phyloP scores from a whole-genome alignment of 1,139 yeast species.

The Suhomyces taliae region DNA sequence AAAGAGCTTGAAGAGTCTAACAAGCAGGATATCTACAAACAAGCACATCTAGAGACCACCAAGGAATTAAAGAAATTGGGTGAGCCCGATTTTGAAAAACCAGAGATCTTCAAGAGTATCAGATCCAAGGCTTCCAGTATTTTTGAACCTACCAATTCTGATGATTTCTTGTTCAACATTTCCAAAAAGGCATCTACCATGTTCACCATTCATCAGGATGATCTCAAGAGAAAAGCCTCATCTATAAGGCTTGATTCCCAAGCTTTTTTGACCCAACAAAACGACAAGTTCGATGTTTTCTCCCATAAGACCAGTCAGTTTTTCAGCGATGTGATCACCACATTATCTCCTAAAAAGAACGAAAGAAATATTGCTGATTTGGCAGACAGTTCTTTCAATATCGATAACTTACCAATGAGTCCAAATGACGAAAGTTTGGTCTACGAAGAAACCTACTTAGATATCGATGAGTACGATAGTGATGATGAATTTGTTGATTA shows the following conservation, averaged over 20 bases:
- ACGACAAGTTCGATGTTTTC: constrained; percentile 13
- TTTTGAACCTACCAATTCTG: not conserved
- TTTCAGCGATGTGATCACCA: constrained; percentile 16
- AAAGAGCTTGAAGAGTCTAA: constrained; percentile 4
- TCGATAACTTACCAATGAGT: constrained; percentile 22
- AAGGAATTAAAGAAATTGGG: constrained; percentile 8
- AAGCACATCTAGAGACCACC: constrained; percentile 15
- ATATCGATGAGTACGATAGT: constrained; percentile 31
- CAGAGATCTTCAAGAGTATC: constrained; percentile 2
- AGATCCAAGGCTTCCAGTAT: constrained; percentile 2
- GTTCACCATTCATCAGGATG: constrained; percentile 9
- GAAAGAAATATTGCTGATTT: constrained; percentile 10
- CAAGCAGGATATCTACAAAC: constrained; percentile 9
- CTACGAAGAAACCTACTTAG: constrained; percentile 16
- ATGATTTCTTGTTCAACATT: constrained; percentile 1
- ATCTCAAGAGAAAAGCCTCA: constrained; percentile 23
- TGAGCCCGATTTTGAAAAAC: not conserved
- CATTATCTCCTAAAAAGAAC: constrained; percentile 16
- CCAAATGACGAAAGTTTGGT: constrained; percentile 7
- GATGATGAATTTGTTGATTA: constrained; percentile 9
- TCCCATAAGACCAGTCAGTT: constrained; percentile 15
- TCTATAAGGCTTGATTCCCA: constrained; percentile 12
- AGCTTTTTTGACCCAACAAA: constrained; percentile 6
- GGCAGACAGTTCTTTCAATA: constrained; percentile 27
- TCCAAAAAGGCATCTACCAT: constrained; percentile 9